Evolutionary conservation across 768 basidiomycete genomes (phyloP), one percentile per base, ranked within the genome.

Genomic region (Pleurotus tuoliensis): DNA sequence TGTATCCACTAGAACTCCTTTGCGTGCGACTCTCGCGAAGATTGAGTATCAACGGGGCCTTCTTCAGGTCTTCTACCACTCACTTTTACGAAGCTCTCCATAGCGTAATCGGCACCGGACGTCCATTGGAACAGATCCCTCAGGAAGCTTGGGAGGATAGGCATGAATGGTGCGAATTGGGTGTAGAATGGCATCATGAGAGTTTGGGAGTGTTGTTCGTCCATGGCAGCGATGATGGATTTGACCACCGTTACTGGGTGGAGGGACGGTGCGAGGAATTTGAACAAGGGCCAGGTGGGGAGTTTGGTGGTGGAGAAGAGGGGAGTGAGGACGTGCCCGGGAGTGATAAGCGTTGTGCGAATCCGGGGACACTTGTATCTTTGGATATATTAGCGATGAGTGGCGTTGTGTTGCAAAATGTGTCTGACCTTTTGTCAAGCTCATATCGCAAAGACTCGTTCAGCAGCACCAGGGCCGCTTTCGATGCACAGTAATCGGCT

Each of bases 401-500:
- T 22, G n/a, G 37, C 34, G n/a, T n/a, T 24, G 1, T 24, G 40
- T 45, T 3, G 30, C 30, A 34, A 8, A 34, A 34, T 11, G 4
- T 34, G 30, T 34, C 11, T 11, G 9, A 34, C 30, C 79, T 75
- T 44, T 87, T 83, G 67, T 94, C 89, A 15, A 98, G 82, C 68
- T 99, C 96, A 62, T 86, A 90, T 51, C 93, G 82, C 52, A 99
- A 78, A 12, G 90, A 87, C 61, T 94, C 90, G 62, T 96, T 86
- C 45, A 98, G 70, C 30, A 82, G 82, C 13, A 90, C 74, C 18
- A 90, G 66, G n/a, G 95, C 94, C 9, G 94, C 91, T 74, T 99
- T 99, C 22, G 92, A 93, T 7, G 94, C 92, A 68, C 80, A 81
- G 68, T 99, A 98, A 72, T 96, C 93, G 64, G 86, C 91, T 92